Percentiles rank a stretch among this genome's conserved stretches.
Evolutionary conservation across 768 basidiomycete species (phyloP).

Genomic region (Lepiota venenata): DNA sequence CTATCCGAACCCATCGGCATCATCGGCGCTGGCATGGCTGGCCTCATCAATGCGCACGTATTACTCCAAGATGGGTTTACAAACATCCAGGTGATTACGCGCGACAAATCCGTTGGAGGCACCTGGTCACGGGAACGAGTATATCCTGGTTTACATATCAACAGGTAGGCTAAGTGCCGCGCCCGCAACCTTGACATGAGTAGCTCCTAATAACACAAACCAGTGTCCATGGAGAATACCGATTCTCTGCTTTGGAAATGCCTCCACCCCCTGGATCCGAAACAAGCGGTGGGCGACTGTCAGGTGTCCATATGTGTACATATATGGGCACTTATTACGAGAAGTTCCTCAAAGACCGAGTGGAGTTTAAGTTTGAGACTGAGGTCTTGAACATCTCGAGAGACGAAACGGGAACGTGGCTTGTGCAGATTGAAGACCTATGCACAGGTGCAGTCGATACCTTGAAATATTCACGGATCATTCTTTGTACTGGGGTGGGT

Average conservation of each 20-base stretch:
- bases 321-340: constrained; percentile 57
- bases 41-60: constrained; percentile 55
- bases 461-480: constrained; percentile 43
- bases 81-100: constrained; percentile 50
- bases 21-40: constrained; percentile 58
- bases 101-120: constrained; percentile 53
- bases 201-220: background rate
- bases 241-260: constrained; percentile 57
- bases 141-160: constrained; percentile 53
- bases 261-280: constrained; percentile 32
- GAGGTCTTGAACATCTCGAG: constrained; percentile 47
- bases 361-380: constrained; percentile 39
- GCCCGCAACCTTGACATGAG: background rate
- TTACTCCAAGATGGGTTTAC: constrained; percentile 56
- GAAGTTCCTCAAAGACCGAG: constrained; percentile 37
- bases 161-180: constrained; percentile 44
- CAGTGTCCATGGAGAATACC: constrained; percentile 63
- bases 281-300: constrained; percentile 41
- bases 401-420: constrained; percentile 46
- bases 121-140: constrained; percentile 55
- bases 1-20: constrained; percentile 34
- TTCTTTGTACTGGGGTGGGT: constrained; percentile 55
- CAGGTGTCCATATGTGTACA: constrained; percentile 47
- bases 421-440: constrained; percentile 35
- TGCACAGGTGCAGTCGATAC: constrained; percentile 20